A percentile compares a stretch with the other conserved stretches of the same genome.
phyloP scores from a whole-genome alignment of 371 early-diverging fungal genomes.

The Syncephalis plumigaleata region DNA sequence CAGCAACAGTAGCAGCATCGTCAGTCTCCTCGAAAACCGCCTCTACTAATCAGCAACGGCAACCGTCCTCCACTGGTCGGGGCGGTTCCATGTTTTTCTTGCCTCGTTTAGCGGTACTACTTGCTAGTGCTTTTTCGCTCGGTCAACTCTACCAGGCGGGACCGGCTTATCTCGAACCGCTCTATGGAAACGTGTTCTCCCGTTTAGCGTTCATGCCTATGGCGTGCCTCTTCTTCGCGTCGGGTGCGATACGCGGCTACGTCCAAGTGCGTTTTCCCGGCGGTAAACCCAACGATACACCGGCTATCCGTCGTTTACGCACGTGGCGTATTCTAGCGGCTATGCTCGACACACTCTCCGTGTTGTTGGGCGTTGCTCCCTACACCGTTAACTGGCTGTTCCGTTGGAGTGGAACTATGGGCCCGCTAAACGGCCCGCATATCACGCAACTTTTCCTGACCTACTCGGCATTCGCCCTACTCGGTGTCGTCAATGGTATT shows the following conservation, averaged over 20 bases:
- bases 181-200: conserved; percentile 31
- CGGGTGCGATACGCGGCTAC: conserved; percentile 1
- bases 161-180: conserved; percentile 31
- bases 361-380: conserved; percentile 23
- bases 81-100: too few species aligned
- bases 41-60: too few species aligned
- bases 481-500: conserved; percentile 20
- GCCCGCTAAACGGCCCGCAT: conserved; percentile 33
- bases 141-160: conserved; percentile 17
- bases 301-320: background rate
- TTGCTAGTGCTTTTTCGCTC: conserved; percentile 8
- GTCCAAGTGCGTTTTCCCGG: background rate
- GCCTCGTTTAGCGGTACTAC: too few species aligned
- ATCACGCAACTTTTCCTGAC: conserved; percentile 24
- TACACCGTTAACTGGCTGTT: conserved; percentile 17
- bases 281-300: background rate
- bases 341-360: conserved; percentile 12
- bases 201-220: conserved; percentile 1
- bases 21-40: too few species aligned
- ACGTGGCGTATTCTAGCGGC: conserved; percentile 6
- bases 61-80: too few species aligned
- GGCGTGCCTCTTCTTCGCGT: background rate
- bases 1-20: too few species aligned
- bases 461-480: conserved; percentile 21
- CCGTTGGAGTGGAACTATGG: conserved; percentile 18